Evolutionary conservation across 31 red algal genomes (phyloP).

Genomic region (Pterothamnion heteromorphum): DNA sequence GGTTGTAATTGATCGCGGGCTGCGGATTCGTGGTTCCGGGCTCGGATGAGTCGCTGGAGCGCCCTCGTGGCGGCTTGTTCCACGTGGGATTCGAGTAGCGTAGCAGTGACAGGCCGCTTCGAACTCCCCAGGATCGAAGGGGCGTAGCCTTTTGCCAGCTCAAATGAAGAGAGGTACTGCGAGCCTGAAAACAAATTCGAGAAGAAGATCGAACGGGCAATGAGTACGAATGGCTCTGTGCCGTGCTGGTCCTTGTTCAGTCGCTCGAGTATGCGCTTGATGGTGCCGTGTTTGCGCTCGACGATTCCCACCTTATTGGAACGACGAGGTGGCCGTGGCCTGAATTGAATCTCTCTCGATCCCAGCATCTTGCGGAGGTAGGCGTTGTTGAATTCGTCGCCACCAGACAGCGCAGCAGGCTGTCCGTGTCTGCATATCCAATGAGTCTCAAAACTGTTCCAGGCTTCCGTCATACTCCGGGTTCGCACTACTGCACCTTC

Average conservation of each 20-base stretch:
- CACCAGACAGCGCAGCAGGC: constrained; percentile 8
- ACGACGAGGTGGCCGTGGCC: constrained; percentile 14
- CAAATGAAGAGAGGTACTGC: neutral
- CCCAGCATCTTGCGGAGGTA: neutral
- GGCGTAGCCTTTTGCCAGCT: neutral
- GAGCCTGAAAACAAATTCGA: constrained; percentile 42
- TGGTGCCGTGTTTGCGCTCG: constrained; percentile 1
- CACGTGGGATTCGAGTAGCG: neutral
- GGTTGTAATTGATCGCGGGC: too few species aligned
- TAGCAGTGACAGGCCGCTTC: neutral
- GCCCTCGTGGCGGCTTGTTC: constrained; percentile 20
- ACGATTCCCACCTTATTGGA: constrained; percentile 29
- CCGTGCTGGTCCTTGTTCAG: neutral
- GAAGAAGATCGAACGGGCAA: neutral
- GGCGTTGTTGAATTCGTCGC: constrained; percentile 25
- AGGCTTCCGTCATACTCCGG: neutral
- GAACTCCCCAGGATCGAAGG: neutral
- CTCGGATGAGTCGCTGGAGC: constrained; percentile 7
- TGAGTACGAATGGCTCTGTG: neutral
- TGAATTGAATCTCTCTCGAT: constrained; percentile 9
- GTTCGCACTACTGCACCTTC: neutral
- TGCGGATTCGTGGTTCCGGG: too few species aligned
- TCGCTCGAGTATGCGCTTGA: constrained; percentile 19
- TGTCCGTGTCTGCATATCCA: constrained; percentile 33
- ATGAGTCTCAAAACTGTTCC: neutral